phyloP scores from a whole-genome alignment of 495 filamentous ascomycete genomes.

The Aeminium ludgeri region DNA sequence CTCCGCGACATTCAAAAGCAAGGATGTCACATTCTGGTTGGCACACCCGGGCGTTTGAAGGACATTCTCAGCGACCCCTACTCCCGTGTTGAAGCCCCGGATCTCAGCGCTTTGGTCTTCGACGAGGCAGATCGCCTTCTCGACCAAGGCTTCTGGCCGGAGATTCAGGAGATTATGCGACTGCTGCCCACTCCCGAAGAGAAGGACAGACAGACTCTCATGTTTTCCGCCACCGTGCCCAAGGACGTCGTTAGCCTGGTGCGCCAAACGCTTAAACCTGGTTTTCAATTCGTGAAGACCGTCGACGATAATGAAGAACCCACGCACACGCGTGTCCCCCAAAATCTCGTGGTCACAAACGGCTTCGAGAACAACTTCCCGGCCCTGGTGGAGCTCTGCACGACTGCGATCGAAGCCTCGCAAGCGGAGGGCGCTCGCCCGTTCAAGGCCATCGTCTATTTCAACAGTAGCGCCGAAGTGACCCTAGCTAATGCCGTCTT shows the following conservation, averaged over 20 bases:
- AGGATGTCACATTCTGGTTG: constrained; percentile 82
- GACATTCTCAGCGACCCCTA: constrained; percentile 61
- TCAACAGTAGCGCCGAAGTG: constrained; percentile 59
- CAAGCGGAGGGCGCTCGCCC: constrained; percentile 31
- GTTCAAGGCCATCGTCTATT: constrained; percentile 91
- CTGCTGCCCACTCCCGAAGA: constrained; percentile 43
- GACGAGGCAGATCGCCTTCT: constrained; percentile 91
- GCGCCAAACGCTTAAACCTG: constrained; percentile 44
- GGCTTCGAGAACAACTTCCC: constrained; percentile 67
- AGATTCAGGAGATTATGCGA: constrained; percentile 51
- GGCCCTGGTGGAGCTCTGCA: constrained; percentile 54
- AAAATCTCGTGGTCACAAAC: constrained; percentile 45
- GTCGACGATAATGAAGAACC: constrained; percentile 61
- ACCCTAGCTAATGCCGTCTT: constrained; percentile 45
- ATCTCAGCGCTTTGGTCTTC: constrained; percentile 63
- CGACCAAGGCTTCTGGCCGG: constrained; percentile 73
- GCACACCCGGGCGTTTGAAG: constrained; percentile 74
- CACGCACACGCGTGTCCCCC: constrained; percentile 71
- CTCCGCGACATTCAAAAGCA: constrained; percentile 44
- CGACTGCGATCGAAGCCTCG: constrained; percentile 33
- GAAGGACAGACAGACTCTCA: constrained; percentile 66
- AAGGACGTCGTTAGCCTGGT: constrained; percentile 67
- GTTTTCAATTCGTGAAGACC: constrained; percentile 71
- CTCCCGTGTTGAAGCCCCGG: constrained; percentile 51
- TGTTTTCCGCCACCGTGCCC: constrained; percentile 89